A percentile compares a stretch with the other conserved stretches of the same genome.
These are phyloP conservation scores for Diaporthe velutina DNA, from an alignment of 2,329 filamentous ascomycete species.

Conservation along the genomic window DNA sequence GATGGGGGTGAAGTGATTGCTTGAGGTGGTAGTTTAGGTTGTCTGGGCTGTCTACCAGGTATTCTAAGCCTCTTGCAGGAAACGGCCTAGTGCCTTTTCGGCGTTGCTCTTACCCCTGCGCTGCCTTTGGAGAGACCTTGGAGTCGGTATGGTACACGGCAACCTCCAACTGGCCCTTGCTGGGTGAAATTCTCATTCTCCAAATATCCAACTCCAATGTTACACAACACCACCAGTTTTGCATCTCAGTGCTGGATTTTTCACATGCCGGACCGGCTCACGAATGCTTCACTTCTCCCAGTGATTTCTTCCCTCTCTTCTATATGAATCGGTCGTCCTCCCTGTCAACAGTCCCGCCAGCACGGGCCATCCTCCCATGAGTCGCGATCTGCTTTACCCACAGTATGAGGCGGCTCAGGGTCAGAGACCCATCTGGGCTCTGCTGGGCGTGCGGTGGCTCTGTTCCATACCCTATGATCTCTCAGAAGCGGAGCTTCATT, in stretches of 20 bases:
- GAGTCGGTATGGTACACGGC: background rate
- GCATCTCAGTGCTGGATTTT: background rate
- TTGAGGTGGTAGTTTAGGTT: background rate
- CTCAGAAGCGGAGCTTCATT: constrained; percentile 27
- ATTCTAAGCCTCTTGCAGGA: background rate
- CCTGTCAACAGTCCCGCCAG: background rate
- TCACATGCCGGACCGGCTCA: background rate
- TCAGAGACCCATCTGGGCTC: constrained; percentile 30
- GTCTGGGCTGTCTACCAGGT: background rate
- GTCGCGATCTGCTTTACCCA: constrained; percentile 22
- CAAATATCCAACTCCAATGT: background rate
- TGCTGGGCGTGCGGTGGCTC: constrained; percentile 10
- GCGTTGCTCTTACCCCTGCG: background rate
- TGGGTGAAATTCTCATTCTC: background rate
- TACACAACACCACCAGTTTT: background rate
- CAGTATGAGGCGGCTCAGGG: constrained; percentile 30
- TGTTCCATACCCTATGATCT: background rate
- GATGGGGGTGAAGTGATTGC: background rate
- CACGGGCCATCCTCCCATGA: constrained; percentile 33
- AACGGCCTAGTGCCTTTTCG: constrained; percentile 1
- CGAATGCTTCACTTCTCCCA: background rate
- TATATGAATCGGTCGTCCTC: background rate
- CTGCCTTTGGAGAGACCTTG: no score
- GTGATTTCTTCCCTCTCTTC: background rate
- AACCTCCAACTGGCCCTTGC: background rate